Base-by-base conservation (phyloP, 2,329 filamentous ascomycete genomes). In the Cylindrodendrum hubeiense region DNA sequence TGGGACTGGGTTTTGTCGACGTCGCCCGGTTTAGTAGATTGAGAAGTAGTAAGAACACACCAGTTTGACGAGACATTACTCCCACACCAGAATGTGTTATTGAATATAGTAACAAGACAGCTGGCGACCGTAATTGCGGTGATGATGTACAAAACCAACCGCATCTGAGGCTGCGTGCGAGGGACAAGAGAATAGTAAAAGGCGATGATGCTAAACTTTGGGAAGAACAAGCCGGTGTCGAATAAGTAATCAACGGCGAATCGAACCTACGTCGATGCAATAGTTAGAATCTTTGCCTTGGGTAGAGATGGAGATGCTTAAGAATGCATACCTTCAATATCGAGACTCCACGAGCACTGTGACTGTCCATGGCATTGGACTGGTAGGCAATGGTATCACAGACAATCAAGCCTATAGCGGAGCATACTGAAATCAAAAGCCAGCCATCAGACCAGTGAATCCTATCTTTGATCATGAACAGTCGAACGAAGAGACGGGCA, bases 191-290 rank as follows among this genome's bases (percentile, higher is more conserved):
- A 66, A 50, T 66, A 74, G 54, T 72, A 74, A 13, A 74, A 70
- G 21, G 72, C 68, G 22, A 72, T 62, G 47, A 74, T 63, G 19
- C 71, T 72, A 24, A 74, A 50, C 46, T 74, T 74, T 10, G 70
- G 71, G 21, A 74, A 64, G 53, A 71, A 74, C 19, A 74, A 67
- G 22, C 72, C 72, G 2, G 63, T 67, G 37, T 74, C 68, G 52
- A 74, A 74, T 39, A 74, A 68, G 59, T 74, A 74, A 50, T 72
- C 73, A 1, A 66, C 66, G 5, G 72, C 65, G 22, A 72, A 74
- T 22, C 65, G 49, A 13, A 66, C 56, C 63, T 69, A 24, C 12
- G 6, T 9, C 3, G 24, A 7, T 9, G 15, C 26, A 37, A n/a
- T 10, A 28, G 24, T 47, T 17, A 19, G 13, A 4, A n/a, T 5